Evolutionary conservation across 148 eudicot species (phyloP).

Genomic region (Chenopodium formosanum): DNA sequence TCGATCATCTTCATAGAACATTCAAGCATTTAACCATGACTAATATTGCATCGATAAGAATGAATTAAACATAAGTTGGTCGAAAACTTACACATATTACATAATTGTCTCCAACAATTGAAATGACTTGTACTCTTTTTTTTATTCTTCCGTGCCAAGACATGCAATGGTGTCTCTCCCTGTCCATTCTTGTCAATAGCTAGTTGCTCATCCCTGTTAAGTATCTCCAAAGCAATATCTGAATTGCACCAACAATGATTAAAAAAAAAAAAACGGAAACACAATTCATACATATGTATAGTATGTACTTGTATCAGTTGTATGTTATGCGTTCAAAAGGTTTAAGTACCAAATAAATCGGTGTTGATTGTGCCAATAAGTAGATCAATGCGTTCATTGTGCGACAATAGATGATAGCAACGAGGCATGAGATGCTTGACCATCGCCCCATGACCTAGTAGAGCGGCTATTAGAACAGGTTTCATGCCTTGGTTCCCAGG

Average conservation of each 20-base stretch:
- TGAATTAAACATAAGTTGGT: neutral
- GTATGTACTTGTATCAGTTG: neutral
- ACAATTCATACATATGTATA: no score
- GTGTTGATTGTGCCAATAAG: neutral
- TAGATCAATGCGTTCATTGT: neutral
- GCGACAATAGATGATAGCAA: neutral
- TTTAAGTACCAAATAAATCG: neutral
- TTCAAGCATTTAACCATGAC: no score
- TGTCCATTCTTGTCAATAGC: neutral
- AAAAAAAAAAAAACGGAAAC: no score
- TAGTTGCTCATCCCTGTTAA: neutral
- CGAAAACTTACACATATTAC: neutral
- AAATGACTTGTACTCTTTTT: neutral
- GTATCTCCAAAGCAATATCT: neutral
- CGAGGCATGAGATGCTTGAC: neutral
- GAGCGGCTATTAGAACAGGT: neutral
- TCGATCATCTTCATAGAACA: no score
- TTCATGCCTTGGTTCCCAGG: neutral
- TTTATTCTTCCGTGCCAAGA: neutral
- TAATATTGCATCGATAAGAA: no score
- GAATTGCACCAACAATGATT: no score
- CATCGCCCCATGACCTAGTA: neutral
- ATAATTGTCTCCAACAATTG: neutral
- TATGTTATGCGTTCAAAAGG: neutral
- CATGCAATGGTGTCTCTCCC: neutral